Evolutionary conservation across 176 grass and related monocot genomes (phyloP).

Genomic region (Aegilops speltoides): DNA sequence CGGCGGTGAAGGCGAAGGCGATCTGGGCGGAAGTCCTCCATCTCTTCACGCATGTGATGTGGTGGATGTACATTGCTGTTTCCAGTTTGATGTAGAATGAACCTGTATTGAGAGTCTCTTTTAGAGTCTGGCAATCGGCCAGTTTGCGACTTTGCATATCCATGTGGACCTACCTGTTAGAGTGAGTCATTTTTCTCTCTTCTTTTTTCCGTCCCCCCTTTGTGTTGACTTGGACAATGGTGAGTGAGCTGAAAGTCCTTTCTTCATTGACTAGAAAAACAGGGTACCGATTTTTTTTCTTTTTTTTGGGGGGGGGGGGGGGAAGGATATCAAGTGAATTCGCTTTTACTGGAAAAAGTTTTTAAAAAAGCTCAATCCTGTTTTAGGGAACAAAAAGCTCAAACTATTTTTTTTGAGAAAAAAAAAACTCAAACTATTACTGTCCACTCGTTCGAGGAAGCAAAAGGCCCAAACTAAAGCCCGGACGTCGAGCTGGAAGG

Average conservation of each 20-base stretch:
- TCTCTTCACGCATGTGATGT: background rate
- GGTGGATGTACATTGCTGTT: conserved; percentile 48
- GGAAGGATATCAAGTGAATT: background rate
- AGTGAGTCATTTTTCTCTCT: background rate
- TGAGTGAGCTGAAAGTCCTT: background rate
- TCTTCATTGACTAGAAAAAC: background rate
- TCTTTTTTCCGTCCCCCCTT: background rate
- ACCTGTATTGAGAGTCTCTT: conserved; percentile 3
- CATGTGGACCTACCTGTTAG: conserved; percentile 2
- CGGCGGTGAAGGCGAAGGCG: conserved; percentile 56
- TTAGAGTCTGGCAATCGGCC: conserved; percentile 1
- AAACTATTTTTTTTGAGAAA: too few relatives aligned
- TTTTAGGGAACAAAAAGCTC: too few relatives aligned
- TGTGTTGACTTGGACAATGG: background rate
- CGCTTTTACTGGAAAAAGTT: background rate
- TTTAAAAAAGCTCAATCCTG: too few relatives aligned
- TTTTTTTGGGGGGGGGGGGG: too few relatives aligned
- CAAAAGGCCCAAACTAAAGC: too few relatives aligned
- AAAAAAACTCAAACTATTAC: too few relatives aligned
- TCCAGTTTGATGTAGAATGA: conserved; percentile 24
- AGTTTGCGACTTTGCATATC: conserved; percentile 19
- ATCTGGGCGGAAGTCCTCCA: background rate
- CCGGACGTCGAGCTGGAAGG: too few relatives aligned
- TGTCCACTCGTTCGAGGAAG: too few relatives aligned
- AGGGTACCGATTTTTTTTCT: too few relatives aligned